phyloP scores from a whole-genome alignment of 2,329 filamentous ascomycete genomes.

The Fusarium irregulare region DNA sequence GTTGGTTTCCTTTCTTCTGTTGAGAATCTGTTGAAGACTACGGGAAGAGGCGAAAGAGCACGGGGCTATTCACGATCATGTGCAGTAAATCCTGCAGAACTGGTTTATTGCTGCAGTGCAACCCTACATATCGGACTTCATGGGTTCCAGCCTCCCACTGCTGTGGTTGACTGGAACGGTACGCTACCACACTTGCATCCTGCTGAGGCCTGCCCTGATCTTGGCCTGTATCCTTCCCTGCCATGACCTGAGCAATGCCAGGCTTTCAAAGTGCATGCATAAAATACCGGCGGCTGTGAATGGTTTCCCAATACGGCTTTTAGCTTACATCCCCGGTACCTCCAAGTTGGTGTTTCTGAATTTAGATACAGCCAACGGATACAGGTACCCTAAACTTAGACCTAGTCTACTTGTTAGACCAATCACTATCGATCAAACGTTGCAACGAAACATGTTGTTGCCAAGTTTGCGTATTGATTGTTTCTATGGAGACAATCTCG shows the following conservation, averaged over 20 bases:
- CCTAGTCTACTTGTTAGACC: neutral
- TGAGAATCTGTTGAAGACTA: neutral
- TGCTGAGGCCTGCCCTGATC: constrained; percentile 9
- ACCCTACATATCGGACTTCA: constrained; percentile 16
- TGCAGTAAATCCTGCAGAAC: neutral
- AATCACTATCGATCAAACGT: neutral
- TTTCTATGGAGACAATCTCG: neutral
- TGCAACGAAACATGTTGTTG: neutral
- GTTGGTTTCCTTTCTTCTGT: neutral
- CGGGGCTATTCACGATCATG: constrained; percentile 6
- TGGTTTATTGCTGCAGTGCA: constrained; percentile 24
- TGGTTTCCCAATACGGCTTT: neutral
- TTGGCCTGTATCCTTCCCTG: neutral
- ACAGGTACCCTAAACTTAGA: neutral
- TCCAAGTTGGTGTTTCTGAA: neutral
- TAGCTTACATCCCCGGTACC: neutral
- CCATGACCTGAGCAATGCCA: constrained; percentile 8
- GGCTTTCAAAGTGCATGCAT: constrained; percentile 13
- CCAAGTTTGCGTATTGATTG: neutral
- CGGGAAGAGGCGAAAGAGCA: neutral
- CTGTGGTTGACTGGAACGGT: constrained; percentile 5
- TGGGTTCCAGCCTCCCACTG: constrained; percentile 6
- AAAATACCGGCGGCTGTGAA: neutral
- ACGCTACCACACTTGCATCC: constrained; percentile 17
- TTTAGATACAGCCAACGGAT: neutral